Evolutionary conservation across 169 alveolate species (phyloP).

Genomic region (Plasmodium berghei): DNA sequence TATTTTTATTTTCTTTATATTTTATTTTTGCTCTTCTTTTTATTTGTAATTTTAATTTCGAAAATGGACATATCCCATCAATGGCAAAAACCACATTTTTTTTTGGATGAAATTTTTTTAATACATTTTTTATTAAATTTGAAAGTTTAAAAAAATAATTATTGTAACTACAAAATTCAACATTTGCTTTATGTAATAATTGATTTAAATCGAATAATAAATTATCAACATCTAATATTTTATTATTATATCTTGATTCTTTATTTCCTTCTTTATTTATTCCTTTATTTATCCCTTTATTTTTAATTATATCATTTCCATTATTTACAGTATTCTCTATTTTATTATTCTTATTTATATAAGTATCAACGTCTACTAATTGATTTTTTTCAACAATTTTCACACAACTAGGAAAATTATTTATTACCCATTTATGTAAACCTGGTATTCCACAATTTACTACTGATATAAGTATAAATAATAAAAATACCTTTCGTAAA

Average conservation of each 20-base stretch:
- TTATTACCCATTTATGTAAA: conserved; percentile 78
- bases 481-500: background rate
- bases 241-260: background rate
- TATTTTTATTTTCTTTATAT: conserved; percentile 9
- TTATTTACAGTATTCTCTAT: background rate
- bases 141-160: conserved; percentile 71
- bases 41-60: conserved; percentile 76
- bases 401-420: conserved; percentile 78
- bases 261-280: too few relatives aligned
- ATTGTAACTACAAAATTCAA: conserved; percentile 37
- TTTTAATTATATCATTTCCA: background rate
- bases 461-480: background rate
- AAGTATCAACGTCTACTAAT: conserved; percentile 24
- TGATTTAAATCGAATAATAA: conserved; percentile 81
- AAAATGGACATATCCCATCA: conserved; percentile 82
- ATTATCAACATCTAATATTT: conserved; percentile 53
- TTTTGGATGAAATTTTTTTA: conserved; percentile 57
- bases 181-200: conserved; percentile 80
- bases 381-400: conserved; percentile 35
- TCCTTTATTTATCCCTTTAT: too few relatives aligned
- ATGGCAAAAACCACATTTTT: conserved; percentile 79
- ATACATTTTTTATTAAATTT: conserved; percentile 63
- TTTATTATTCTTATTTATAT: background rate
- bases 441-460: conserved; percentile 79
- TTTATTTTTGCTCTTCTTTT: conserved; percentile 69